Evolutionary conservation across 495 filamentous ascomycete species (phyloP).

Genomic region (Talaromyces stipitatus): DNA sequence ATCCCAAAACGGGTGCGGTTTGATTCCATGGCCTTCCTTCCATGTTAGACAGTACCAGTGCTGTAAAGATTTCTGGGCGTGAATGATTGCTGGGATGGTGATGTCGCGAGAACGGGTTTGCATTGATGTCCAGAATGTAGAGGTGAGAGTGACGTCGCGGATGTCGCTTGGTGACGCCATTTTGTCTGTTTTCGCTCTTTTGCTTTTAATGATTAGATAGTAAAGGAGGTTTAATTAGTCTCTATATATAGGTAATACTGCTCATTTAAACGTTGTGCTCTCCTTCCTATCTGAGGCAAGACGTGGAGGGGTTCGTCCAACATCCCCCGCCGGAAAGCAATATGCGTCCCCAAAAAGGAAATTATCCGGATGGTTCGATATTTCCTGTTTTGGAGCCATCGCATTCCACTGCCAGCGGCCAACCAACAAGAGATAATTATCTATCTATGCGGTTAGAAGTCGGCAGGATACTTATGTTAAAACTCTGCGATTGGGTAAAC

Average conservation of each 20-base stretch:
- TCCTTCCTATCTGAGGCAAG: not conserved
- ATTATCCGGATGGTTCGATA: not conserved
- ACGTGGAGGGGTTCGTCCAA: not conserved
- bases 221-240: not conserved
- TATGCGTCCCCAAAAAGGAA: not conserved
- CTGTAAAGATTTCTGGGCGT: not conserved
- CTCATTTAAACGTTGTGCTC: not conserved
- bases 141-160: constrained; percentile 4
- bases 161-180: constrained; percentile 2
- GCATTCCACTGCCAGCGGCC: not conserved
- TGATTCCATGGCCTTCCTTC: constrained; percentile 4
- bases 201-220: not conserved
- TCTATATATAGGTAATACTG: not conserved
- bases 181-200: not conserved
- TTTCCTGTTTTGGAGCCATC: not conserved
- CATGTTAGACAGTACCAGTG: constrained; percentile 6
- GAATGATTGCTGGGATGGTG: constrained; percentile 4
- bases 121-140: constrained; percentile 4
- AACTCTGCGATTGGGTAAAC: no score
- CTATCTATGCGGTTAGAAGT: not conserved
- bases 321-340: not conserved
- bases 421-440: not conserved
- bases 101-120: constrained; percentile 3
- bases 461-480: no score
- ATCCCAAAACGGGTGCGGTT: constrained; percentile 33